Conservation (phyloP, 139 green algal species). For the Mesotaenium endlicherianum region DNA sequence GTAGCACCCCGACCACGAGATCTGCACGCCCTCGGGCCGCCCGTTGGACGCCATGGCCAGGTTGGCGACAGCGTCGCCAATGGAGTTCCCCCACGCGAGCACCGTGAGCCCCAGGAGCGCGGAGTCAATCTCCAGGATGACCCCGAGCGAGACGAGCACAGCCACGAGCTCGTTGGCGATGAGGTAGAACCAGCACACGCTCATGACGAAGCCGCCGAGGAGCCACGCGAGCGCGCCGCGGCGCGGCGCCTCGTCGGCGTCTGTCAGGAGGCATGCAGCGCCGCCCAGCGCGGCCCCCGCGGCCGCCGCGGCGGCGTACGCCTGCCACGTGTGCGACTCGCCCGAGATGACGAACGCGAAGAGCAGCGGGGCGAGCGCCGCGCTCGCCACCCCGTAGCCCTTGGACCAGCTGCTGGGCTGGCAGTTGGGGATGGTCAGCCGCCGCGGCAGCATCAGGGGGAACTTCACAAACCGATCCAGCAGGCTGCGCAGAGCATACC, state of each 20-base stretch:
- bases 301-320: neutral
- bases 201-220: conserved; percentile 46
- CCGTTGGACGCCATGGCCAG: conserved; percentile 49
- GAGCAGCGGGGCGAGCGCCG: conserved; percentile 44
- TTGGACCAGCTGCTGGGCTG: conserved; percentile 27
- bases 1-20: conserved; percentile 57
- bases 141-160: conserved; percentile 40
- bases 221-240: conserved; percentile 23
- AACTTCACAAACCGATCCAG: conserved; percentile 18
- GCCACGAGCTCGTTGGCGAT: conserved; percentile 57
- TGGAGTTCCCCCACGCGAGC: conserved; percentile 66
- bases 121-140: conserved; percentile 48
- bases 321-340: neutral
- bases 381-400: neutral
- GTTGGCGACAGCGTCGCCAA: conserved; percentile 59
- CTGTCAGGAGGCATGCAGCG: neutral
- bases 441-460: conserved; percentile 45
- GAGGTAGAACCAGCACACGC: conserved; percentile 57
- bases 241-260: neutral
- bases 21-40: conserved; percentile 37
- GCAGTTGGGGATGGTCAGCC: conserved; percentile 52
- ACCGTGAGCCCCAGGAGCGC: conserved; percentile 57
- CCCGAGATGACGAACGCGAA: conserved; percentile 25
- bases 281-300: neutral
- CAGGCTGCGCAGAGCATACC: neutral